phyloP scores from a whole-genome alignment of 495 filamentous ascomycete genomes.

The Hypoxylon crocopeplum region DNA sequence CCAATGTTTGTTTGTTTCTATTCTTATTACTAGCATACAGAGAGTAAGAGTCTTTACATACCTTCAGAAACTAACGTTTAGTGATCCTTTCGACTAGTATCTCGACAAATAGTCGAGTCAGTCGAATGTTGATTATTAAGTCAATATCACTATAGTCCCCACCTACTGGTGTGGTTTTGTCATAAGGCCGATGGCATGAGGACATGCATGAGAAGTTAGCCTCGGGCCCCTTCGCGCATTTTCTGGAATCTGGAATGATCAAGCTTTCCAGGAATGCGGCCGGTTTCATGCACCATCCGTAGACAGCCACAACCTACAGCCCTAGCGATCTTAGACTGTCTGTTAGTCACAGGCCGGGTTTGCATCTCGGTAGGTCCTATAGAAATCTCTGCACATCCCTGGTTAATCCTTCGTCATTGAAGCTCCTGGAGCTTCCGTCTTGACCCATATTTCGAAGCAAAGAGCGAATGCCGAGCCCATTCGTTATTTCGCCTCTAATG shows the following conservation, averaged over 20 bases:
- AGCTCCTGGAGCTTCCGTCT: slow-evolving; percentile 6
- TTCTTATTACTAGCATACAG: too few species aligned
- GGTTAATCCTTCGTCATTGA: slow-evolving; percentile 33
- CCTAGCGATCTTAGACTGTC: background rate
- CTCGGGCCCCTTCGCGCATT: slow-evolving; percentile 9
- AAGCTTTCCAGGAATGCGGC: slow-evolving; percentile 48
- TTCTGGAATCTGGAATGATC: slow-evolving; percentile 43
- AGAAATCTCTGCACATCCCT: slow-evolving; percentile 17
- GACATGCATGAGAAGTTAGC: too few species aligned
- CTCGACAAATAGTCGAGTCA: too few species aligned
- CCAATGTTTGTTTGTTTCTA: too few species aligned
- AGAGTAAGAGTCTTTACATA: too few species aligned
- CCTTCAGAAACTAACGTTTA: too few species aligned
- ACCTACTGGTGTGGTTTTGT: too few species aligned
- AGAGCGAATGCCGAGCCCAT: slow-evolving; percentile 37
- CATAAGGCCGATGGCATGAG: too few species aligned
- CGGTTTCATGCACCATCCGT: slow-evolving; percentile 43
- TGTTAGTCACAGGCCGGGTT: slow-evolving; percentile 1
- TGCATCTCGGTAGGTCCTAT: slow-evolving; percentile 13
- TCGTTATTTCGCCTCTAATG: slow-evolving; percentile 12
- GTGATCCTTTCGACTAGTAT: too few species aligned
- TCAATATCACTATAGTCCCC: too few species aligned
- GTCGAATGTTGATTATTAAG: too few species aligned
- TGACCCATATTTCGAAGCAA: slow-evolving; percentile 24
- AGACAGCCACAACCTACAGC: slow-evolving; percentile 8